Percentiles rank a stretch among this genome's conserved stretches.
Evolutionary conservation across 257 asterid species (phyloP).

Genomic region (Gynochthodes officinalis): DNA sequence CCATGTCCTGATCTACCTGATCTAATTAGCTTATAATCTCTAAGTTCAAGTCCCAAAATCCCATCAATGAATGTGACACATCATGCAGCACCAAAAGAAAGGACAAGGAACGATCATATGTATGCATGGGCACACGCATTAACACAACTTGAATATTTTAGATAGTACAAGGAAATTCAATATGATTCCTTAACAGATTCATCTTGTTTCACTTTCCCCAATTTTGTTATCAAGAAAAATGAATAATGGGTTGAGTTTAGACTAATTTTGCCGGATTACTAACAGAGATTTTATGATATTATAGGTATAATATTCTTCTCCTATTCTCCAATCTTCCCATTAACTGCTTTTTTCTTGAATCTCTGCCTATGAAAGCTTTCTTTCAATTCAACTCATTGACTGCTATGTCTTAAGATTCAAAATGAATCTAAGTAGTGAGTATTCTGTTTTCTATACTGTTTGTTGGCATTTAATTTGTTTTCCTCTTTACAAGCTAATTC

Average conservation of each 20-base stretch:
- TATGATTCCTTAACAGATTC: not conserved
- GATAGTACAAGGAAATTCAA: constrained; percentile 6
- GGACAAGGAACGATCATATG: not conserved
- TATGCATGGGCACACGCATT: not conserved
- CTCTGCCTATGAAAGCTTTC: too few relatives aligned
- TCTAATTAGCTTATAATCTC: constrained; percentile 26
- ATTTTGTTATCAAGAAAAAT: constrained; percentile 1
- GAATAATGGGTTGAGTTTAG: not conserved
- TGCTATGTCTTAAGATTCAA: too few relatives aligned
- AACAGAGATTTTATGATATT: not conserved
- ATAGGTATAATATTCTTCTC: too few relatives aligned
- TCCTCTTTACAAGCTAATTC: too few relatives aligned
- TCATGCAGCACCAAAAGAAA: not conserved
- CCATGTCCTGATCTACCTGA: constrained; percentile 33
- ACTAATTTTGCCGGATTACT: not conserved
- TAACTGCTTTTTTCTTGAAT: too few relatives aligned
- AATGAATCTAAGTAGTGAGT: too few relatives aligned
- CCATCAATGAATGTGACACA: not conserved
- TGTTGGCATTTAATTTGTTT: too few relatives aligned
- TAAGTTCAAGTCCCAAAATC: not conserved
- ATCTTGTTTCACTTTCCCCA: constrained; percentile 6
- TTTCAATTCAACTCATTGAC: too few relatives aligned
- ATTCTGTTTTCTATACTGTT: too few relatives aligned
- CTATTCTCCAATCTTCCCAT: too few relatives aligned
- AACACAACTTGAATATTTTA: not conserved